Evolutionary conservation across 345 rosid genomes (phyloP), one percentile per base, ranked within the genome.

Genomic region (Brassica cretica): DNA sequence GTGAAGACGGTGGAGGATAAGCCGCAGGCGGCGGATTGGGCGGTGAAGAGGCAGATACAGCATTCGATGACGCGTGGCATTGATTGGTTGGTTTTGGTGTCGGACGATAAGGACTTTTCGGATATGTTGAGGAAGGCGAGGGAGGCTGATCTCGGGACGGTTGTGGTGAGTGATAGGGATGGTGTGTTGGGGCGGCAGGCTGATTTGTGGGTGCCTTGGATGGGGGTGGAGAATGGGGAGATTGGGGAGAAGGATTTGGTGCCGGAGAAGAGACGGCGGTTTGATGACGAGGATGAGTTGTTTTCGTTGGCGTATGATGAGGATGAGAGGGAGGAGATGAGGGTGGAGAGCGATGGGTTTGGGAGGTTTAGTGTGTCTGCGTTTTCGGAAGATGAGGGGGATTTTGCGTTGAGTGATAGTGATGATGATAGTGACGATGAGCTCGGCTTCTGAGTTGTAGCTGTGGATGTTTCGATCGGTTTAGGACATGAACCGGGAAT

Each of bases 1-100:
- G 97, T 92, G 75, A 94, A 83, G 86, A 91, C 90, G 2, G 98
- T 92, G 72, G 89, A 87, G 84, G 98, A 92, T 78, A 92, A 92
- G 83, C 97, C 98, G 0, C 98, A 94, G 71, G 97, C 97, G 0
- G 97, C 98, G 18, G 97, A 94, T 81, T 94, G 97, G 98, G 95
- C 97, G 4, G 78, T 94, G 88, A 94, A 92, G 88, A 88, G 88
- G 77, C 98, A 94, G 81, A 92, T 94, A 86, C 88, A 86, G 70
- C 97, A 91, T 81, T 92, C 96, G 0, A 89, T 92, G 98, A 92
- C 86, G 8, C 82, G 93, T 64, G 92, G 97, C 46, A 84, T 92
- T 60, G 97, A 94, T 71, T 92, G 97, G 97, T 67, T 94, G 84
- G 77, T 94, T 29, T 68, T 94, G 85, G 92, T 94, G 2, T 89